Conservation (phyloP, 768 basidiomycete species). For the Termitomyces sp. region DNA sequence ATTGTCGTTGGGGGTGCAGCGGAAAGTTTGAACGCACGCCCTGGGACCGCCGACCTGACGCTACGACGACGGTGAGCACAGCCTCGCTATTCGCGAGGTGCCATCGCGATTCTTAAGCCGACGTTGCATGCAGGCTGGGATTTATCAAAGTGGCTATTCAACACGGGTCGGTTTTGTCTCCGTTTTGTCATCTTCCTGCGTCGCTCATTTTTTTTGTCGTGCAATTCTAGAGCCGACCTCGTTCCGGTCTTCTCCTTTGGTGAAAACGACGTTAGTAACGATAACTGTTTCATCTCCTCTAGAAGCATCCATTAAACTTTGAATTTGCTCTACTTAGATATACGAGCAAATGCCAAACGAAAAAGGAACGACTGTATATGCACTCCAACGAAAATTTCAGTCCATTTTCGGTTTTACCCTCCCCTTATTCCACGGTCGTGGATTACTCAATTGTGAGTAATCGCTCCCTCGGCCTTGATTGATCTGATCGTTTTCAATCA, state of each 20-base stretch:
- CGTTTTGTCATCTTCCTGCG: background rate
- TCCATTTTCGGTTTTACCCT: slow-evolving; percentile 91
- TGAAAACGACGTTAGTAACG: slow-evolving; percentile 81
- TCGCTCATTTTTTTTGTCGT: background rate
- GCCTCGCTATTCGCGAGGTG: background rate
- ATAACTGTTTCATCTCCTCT: slow-evolving; percentile 6
- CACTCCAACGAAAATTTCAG: slow-evolving; percentile 88
- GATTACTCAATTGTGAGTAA: slow-evolving; percentile 82
- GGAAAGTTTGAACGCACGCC: slow-evolving; percentile 89
- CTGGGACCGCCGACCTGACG: slow-evolving; percentile 93
- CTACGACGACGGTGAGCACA: slow-evolving; percentile 57
- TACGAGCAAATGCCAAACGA: slow-evolving; percentile 97
- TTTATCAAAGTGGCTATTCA: slow-evolving; percentile 95
- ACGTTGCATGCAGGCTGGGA: slow-evolving; percentile 54
- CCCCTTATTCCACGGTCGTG: slow-evolving; percentile 95
- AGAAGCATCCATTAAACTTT: background rate
- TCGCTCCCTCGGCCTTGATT: background rate
- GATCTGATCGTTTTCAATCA: background rate
- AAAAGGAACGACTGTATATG: slow-evolving; percentile 83
- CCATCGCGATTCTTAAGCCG: background rate
- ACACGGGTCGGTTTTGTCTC: slow-evolving; percentile 60
- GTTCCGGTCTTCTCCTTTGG: slow-evolving; percentile 99
- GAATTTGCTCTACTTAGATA: slow-evolving; percentile 47
- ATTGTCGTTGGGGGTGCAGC: slow-evolving; percentile 97
- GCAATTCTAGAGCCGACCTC: slow-evolving; percentile 72